These are phyloP conservation scores for Aristolochia contorta DNA, from an alignment of 164 flowering plant genomes.

Conservation along the genomic window DNA sequence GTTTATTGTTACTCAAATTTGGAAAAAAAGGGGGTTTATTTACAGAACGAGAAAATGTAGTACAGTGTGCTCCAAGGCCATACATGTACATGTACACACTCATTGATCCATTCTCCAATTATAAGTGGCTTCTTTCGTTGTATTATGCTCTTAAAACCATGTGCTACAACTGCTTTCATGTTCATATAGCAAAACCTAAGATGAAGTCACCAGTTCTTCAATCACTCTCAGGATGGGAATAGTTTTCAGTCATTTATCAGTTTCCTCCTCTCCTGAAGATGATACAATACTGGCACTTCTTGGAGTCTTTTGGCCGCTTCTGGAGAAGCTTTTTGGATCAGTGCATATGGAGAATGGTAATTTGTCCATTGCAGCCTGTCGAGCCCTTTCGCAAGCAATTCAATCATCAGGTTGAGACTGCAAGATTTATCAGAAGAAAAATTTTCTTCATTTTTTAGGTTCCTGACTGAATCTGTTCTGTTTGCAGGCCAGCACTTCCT, in stretches of 20 bases:
- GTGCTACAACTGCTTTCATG: too few species aligned
- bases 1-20: too few species aligned
- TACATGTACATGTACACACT: too few species aligned
- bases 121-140: too few species aligned
- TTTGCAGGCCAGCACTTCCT: constrained; percentile 74
- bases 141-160: too few species aligned
- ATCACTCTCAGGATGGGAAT: constrained; percentile 64
- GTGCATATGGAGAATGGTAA: constrained; percentile 67
- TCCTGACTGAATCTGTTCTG: constrained; percentile 7
- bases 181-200: too few species aligned
- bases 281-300: constrained; percentile 50
- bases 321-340: constrained; percentile 66
- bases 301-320: constrained; percentile 73
- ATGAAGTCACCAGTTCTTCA: too few species aligned
- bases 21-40: too few species aligned
- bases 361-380: constrained; percentile 79
- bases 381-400: constrained; percentile 83
- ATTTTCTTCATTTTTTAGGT: not conserved
- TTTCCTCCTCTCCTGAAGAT: constrained; percentile 32
- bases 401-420: constrained; percentile 59
- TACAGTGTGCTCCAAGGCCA: too few species aligned
- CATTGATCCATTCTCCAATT: too few species aligned
- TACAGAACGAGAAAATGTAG: too few species aligned
- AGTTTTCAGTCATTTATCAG: constrained; percentile 62
- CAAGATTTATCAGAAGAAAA: not conserved